A percentile compares a stretch with the other conserved stretches of the same genome.
Conservation (phyloP, 176 grass and related monocot species). For the Oryza brachyantha region DNA sequence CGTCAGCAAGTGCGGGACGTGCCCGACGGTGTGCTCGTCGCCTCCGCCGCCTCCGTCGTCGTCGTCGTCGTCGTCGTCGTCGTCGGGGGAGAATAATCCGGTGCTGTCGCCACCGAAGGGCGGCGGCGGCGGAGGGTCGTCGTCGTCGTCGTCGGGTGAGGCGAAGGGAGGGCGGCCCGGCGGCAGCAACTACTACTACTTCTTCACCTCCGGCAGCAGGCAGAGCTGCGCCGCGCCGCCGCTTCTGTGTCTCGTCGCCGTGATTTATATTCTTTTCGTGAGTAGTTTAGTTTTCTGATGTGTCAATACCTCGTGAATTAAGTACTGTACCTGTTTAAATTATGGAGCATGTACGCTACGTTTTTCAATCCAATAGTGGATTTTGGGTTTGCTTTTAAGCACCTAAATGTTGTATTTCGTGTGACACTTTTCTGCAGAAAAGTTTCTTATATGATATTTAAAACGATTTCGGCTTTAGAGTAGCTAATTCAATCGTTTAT, state of each 20-base stretch:
- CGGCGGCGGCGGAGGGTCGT: background rate
- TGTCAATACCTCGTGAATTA: too few species aligned
- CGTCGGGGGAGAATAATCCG: background rate
- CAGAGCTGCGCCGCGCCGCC: background rate
- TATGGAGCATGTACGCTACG: too few species aligned
- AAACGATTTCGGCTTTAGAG: too few species aligned
- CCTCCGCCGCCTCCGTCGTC: conserved; percentile 12
- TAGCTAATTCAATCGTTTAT: too few species aligned
- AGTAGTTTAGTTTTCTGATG: too few species aligned
- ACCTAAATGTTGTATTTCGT: too few species aligned
- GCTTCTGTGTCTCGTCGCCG: background rate
- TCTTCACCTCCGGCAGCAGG: conserved; percentile 41
- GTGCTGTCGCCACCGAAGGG: background rate
- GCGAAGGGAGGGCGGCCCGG: conserved; percentile 16
- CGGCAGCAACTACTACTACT: conserved; percentile 45
- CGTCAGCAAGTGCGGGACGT: conserved; percentile 73
- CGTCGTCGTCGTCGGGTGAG: conserved; percentile 10
- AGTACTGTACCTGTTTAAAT: too few species aligned
- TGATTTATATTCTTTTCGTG: too few species aligned
- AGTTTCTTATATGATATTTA: too few species aligned
- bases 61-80: background rate
- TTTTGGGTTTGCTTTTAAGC: too few species aligned
- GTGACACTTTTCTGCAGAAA: too few species aligned
- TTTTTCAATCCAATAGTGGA: too few species aligned
- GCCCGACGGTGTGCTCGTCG: conserved; percentile 55